Conservation (phyloP, 2,329 filamentous ascomycete genomes). For the Verticillium tricorpus region DNA sequence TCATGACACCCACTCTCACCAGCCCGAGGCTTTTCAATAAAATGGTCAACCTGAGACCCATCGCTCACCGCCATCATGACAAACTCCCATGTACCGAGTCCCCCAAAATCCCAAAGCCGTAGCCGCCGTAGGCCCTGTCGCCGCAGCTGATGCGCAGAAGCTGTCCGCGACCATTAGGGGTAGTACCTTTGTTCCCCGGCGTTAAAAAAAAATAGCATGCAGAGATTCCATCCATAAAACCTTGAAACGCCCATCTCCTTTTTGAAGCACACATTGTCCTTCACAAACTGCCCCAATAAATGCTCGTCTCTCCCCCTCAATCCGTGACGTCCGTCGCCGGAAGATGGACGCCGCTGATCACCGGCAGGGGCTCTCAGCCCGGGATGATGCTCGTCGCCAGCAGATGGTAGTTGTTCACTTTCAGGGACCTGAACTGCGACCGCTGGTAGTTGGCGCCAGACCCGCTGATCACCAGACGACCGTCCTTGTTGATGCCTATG, state of each 20-base stretch:
- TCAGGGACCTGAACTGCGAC: conserved; percentile 49
- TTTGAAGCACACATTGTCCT: no score
- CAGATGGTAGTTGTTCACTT: conserved; percentile 53
- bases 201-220: no score
- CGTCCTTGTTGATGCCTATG: conserved; percentile 54
- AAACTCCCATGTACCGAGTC: background rate
- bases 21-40: background rate
- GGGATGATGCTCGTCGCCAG: conserved; percentile 20
- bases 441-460: conserved; percentile 39
- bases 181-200: no score
- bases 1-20: background rate
- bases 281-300: no score
- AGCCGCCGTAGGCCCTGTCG: background rate
- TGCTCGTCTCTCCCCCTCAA: no score
- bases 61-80: background rate
- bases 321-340: no score
- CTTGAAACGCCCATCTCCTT: no score
- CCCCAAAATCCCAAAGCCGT: background rate
- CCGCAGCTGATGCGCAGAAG: background rate
- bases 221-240: no score
- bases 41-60: background rate
- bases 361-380: background rate
- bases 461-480: conserved; percentile 50
- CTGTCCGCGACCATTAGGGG: background rate
- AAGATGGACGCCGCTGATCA: no score